Percentiles rank a stretch among this genome's conserved stretches.
These are phyloP conservation scores for Bombardia bombarda DNA, from an alignment of 495 filamentous ascomycete species.

Conservation along the genomic window DNA sequence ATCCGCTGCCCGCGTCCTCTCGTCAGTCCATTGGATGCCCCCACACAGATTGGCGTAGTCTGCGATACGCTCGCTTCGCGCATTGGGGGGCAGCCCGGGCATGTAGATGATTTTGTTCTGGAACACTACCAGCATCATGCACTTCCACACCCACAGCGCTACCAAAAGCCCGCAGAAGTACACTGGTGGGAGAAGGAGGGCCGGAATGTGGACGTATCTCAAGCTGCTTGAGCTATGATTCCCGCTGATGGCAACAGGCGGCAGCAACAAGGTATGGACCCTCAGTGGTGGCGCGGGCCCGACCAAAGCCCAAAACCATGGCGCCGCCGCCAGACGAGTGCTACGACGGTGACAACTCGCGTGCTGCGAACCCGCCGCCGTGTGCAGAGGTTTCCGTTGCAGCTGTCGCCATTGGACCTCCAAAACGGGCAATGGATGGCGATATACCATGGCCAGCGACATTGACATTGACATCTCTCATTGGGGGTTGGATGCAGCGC, in stretches of 20 bases:
- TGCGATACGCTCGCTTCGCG: slow-evolving; percentile 48
- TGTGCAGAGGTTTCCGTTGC: slow-evolving; percentile 5
- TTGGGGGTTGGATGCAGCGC: slow-evolving; percentile 3
- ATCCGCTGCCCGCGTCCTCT: slow-evolving; percentile 45
- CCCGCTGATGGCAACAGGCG: not conserved
- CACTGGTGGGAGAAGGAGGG: slow-evolving; percentile 50
- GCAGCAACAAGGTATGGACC: not conserved
- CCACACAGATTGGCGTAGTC: slow-evolving; percentile 51
- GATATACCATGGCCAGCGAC: slow-evolving; percentile 2
- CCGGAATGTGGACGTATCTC: slow-evolving; percentile 39
- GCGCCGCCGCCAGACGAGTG: not conserved
- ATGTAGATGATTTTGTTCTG: slow-evolving; percentile 85
- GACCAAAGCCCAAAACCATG: slow-evolving; percentile 6
- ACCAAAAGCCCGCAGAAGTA: slow-evolving; percentile 61
- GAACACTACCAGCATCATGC: slow-evolving; percentile 68
- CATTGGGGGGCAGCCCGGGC: slow-evolving; percentile 58
- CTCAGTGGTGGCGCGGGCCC: not conserved
- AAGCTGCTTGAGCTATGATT: slow-evolving; percentile 2
- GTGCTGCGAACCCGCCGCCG: not conserved
- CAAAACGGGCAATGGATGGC: not conserved
- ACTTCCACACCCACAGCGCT: slow-evolving; percentile 71
- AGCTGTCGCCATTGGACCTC: slow-evolving; percentile 2
- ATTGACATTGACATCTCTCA: slow-evolving; percentile 6
- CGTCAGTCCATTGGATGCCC: slow-evolving; percentile 57
- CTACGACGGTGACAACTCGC: slow-evolving; percentile 1